Evolutionary conservation across 306 rosid species (phyloP), one percentile per base, ranked within the genome.

Genomic region (Aeschynomene evenia): DNA sequence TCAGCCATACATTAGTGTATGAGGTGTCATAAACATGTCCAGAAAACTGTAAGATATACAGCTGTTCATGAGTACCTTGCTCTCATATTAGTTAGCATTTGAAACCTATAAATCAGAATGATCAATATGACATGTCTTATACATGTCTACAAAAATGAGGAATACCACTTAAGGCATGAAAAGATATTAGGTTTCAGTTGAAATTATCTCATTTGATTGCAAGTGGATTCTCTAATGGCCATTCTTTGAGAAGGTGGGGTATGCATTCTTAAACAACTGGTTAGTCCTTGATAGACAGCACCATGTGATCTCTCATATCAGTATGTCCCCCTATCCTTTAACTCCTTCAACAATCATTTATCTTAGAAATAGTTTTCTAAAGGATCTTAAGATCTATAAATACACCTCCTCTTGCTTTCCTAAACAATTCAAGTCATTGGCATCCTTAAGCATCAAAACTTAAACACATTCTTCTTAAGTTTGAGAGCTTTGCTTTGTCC

Each of bases 241-340:
- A 23, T 70, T 16, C 31, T 18, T 31, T 73, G 50, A 43, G 64
- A 65, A 21, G 67, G 67, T 65, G 56, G 72, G 72, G 51, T 43
- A 6, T 9, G 20, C 40, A 4, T 13, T 57, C 18, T 66, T 43
- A n/a, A n/a, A 16, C 2, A n/a, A 45, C 51, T 45, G 4, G 19
- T 63, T 66, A 7, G 55, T 69, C 20, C 26, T 29, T 42, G 24
- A 5, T 3, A 66, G 59, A 80, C 75, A 66, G 52, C 13, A 55
- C 53, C 84, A 63, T 24, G 75, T 84, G 88, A 65, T 26, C 67
- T 26, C 67, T 45, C 34, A 26, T 14, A 16, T 28, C 7, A 10
- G 14, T 10, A 22, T 54, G 39, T 53, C 18, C 36, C 21, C 14
- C 40, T n/a, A 20, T 12, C 49, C 19, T 34, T 13, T 6, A 26